Evolutionary conservation across 2,329 filamentous ascomycete species (phyloP).

Genomic region (Trichoderma endophyticum): DNA sequence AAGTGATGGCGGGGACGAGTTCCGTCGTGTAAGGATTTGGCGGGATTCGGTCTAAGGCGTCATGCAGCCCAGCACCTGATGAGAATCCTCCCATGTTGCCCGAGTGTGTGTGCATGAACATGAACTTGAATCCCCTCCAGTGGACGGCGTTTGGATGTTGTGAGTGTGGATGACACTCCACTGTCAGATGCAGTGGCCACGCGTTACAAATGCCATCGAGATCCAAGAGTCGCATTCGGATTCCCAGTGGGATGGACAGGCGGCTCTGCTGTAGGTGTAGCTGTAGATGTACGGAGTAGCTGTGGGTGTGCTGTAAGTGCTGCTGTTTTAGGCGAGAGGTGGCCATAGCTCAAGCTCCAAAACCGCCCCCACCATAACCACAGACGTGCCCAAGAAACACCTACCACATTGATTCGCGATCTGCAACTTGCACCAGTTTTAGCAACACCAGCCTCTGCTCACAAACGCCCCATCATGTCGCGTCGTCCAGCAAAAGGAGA

Average conservation of each 20-base stretch:
- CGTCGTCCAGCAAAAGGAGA: constrained; percentile 79
- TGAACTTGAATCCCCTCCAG: not conserved
- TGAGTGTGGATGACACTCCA: not conserved
- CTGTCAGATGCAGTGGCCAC: not conserved
- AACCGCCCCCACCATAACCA: not conserved
- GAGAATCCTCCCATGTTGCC: not conserved
- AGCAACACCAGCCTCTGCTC: not conserved
- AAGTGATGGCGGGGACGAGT: not conserved
- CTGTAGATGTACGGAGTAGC: no score
- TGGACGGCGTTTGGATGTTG: no score
- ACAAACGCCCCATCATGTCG: constrained; percentile 58
- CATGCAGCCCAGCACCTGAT: not conserved
- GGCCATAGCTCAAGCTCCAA: constrained; percentile 15
- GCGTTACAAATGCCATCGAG: not conserved
- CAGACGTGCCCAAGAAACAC: not conserved
- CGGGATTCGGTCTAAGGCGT: not conserved
- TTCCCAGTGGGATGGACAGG: not conserved
- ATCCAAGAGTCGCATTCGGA: not conserved
- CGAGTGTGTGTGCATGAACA: not conserved
- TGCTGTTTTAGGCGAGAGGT: not conserved
- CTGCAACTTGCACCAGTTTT: not conserved
- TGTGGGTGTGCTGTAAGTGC: not conserved
- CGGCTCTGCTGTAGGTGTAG: not conserved
- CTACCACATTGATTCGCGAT: not conserved
- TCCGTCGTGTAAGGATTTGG: not conserved